Conservation (phyloP, 1,139 yeast genomes). For the Suhomyces bribrorum region DNA sequence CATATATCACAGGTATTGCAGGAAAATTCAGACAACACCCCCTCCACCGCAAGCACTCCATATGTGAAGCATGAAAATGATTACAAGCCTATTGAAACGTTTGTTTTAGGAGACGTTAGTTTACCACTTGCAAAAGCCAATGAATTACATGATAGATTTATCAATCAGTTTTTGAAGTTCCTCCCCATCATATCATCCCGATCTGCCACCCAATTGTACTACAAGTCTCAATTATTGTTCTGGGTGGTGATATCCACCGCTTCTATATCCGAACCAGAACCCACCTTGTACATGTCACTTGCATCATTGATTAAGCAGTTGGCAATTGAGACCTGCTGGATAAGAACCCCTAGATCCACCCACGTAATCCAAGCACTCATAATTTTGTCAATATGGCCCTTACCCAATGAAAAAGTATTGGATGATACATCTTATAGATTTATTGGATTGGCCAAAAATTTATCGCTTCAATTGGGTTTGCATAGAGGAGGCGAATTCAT, state of each 20-base stretch:
- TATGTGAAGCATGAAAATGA: slow-evolving; percentile 19
- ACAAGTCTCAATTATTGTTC: slow-evolving; percentile 80
- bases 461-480: slow-evolving; percentile 86
- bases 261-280: slow-evolving; percentile 83
- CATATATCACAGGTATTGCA: slow-evolving; percentile 21
- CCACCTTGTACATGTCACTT: slow-evolving; percentile 72
- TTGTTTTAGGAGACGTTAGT: slow-evolving; percentile 71
- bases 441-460: slow-evolving; percentile 80
- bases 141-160: slow-evolving; percentile 68
- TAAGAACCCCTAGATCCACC: slow-evolving; percentile 88
- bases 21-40: slow-evolving; percentile 32
- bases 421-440: slow-evolving; percentile 92
- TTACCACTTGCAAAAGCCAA: slow-evolving; percentile 68
- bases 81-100: slow-evolving; percentile 46
- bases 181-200: slow-evolving; percentile 76
- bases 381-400: slow-evolving; percentile 85
- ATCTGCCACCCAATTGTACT: slow-evolving; percentile 74
- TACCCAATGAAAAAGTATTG: slow-evolving; percentile 88
- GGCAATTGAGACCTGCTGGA: slow-evolving; percentile 93
- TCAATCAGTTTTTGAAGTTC: slow-evolving; percentile 67
- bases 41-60: slow-evolving; percentile 15
- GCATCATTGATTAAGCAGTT: slow-evolving; percentile 80
- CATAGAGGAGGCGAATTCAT: slow-evolving; percentile 89
- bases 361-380: slow-evolving; percentile 89
- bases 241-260: slow-evolving; percentile 93